Evolutionary conservation across 441 rosid genomes (phyloP).

Genomic region (Pelargonium citronellum): DNA sequence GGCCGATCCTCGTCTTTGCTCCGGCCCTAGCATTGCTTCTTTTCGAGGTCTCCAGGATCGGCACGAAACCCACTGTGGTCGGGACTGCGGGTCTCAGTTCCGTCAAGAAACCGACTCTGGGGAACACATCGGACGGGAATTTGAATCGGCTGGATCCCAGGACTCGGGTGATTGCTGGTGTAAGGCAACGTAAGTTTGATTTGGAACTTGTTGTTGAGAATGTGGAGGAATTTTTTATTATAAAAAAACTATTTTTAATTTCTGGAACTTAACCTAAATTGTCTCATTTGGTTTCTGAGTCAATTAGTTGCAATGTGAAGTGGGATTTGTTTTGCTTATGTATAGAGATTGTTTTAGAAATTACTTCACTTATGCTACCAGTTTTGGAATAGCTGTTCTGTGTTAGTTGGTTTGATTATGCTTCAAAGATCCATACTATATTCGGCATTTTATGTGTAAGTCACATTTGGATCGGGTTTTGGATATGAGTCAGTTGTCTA

Average conservation of each 20-base stretch:
- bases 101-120: slow-evolving; percentile 24
- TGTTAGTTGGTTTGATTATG: background rate
- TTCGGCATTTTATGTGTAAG: too few species aligned
- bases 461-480: too few species aligned
- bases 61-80: slow-evolving; percentile 29
- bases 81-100: slow-evolving; percentile 13
- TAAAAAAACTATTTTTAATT: background rate
- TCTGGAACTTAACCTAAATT: background rate
- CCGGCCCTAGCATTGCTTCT: slow-evolving; percentile 55
- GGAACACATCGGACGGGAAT: slow-evolving; percentile 31
- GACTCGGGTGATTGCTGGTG: slow-evolving; percentile 37
- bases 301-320: background rate
- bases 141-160: slow-evolving; percentile 57
- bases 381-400: background rate
- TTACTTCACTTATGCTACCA: background rate
- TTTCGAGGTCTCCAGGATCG: slow-evolving; percentile 67
- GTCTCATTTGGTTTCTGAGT: background rate
- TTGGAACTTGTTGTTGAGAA: background rate
- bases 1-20: slow-evolving; percentile 55
- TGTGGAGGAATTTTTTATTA: background rate
- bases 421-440: background rate
- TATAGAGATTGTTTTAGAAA: too few species aligned
- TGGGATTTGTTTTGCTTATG: background rate
- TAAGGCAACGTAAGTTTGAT: slow-evolving; percentile 41
- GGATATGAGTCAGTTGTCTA: background rate